A percentile compares a stretch with the other conserved stretches of the same genome.
These are phyloP conservation scores for Mycena sanguinolenta DNA, from an alignment of 768 basidiomycete genomes.

Conservation along the genomic window DNA sequence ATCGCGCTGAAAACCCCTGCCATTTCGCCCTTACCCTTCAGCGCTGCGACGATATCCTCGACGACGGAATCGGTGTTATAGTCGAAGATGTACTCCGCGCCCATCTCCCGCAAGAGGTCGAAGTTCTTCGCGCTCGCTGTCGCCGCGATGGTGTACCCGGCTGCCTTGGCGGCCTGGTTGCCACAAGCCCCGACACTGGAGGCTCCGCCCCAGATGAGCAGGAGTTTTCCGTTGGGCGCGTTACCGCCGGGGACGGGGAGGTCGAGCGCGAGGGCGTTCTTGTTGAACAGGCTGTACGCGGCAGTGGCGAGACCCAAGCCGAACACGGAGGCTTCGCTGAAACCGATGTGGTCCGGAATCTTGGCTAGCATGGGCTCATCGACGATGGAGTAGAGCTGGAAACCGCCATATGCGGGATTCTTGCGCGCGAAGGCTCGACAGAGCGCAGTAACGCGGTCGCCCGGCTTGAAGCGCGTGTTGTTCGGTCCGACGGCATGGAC, in stretches of 20 bases:
- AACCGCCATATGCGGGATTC: neutral
- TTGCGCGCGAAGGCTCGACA: neutral
- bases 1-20: neutral
- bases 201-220: conserved; percentile 7
- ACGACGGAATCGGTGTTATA: conserved; percentile 5
- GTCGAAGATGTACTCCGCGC: conserved; percentile 16
- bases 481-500: conserved; percentile 4
- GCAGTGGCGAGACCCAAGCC: neutral
- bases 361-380: neutral
- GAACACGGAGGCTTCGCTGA: neutral
- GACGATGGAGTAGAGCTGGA: conserved; percentile 12
- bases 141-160: conserved; percentile 9
- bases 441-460: conserved; percentile 15
- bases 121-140: conserved; percentile 1
- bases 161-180: conserved; percentile 1
- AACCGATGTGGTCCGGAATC: neutral
- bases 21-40: conserved; percentile 10
- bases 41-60: conserved; percentile 13
- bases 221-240: conserved; percentile 3
- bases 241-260: neutral
- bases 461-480: conserved; percentile 13
- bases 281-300: neutral
- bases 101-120: conserved; percentile 12
- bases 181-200: neutral
- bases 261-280: neutral